Evolutionary conservation across 2,329 filamentous ascomycete genomes (phyloP), one percentile per base, ranked within the genome.

Genomic region (Sporothrix humicola): DNA sequence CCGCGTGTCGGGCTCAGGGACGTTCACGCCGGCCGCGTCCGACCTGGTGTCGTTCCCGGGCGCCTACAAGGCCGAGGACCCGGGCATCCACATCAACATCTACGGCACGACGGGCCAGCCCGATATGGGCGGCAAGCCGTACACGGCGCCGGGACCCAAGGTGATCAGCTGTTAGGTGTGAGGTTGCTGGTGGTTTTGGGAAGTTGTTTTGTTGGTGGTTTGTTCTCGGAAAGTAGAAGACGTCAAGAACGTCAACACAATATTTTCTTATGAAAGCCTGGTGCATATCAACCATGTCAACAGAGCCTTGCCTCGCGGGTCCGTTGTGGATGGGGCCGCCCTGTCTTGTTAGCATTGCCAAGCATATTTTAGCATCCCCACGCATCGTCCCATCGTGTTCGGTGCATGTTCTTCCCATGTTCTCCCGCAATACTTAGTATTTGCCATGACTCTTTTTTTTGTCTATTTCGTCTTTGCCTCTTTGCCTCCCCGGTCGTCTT

Each of bases 11-110:
- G 83, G 84, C 37, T 80, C 81, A 23, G 83, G 83, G 42, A 79
- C 79, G 31, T 83, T 83, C 58, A 76, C 78, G 37, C 81, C 82
- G 76, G 77, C 79, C 17, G 81, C 79, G 1, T 77, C 78, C 31
- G 76, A 78, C 73, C 84, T 83, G 1, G 82, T 86, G 74, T 81
- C 78, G 78, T 84, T 86, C 79, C 85, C 85, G 0, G 82, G 84
- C 17, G 84, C 81, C 0, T 87, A 86, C 79, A 75, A 80, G 76
- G 79, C 81, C 66, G 81, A 77, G 68, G 82, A 86, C 77, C 82
- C 85, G 0, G 83, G 83, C 61, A 86, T 87, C 76, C 75, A 81
- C 50, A 79, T 83, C 80, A 86, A 84, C 78, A 86, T 86, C 77
- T 86, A 87, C 75, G 84, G 84, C 46, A 68, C 77, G 7, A 78